Percentiles rank a stretch among this genome's conserved stretches.
Evolutionary conservation across 1,139 yeast species (phyloP).

Genomic region (Magnusiomyces magnusii): DNA sequence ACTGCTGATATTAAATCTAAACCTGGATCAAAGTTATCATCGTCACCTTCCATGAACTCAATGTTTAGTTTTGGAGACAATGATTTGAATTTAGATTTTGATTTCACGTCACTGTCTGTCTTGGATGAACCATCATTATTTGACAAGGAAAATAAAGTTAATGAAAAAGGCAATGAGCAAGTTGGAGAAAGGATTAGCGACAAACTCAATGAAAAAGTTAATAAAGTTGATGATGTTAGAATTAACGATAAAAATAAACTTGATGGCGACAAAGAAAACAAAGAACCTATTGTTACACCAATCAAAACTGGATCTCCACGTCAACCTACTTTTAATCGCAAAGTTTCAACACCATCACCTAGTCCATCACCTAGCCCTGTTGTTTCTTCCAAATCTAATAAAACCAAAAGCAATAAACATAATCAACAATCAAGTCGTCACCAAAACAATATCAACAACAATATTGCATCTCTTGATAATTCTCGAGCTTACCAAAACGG

Average conservation of each 20-base stretch:
- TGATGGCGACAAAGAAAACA: neutral
- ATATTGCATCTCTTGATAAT: neutral
- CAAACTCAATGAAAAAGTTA: neutral
- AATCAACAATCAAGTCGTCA: too few species aligned
- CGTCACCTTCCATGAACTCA: constrained; percentile 4
- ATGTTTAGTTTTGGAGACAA: constrained; percentile 2
- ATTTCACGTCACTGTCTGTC: neutral
- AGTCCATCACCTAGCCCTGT: neutral
- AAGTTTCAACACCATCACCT: neutral
- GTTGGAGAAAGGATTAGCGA: too few species aligned
- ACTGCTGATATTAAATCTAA: too few species aligned
- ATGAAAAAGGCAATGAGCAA: too few species aligned
- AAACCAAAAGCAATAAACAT: too few species aligned
- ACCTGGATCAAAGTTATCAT: neutral
- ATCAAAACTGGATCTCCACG: neutral
- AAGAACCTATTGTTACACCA: neutral
- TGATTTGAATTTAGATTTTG: constrained; percentile 3
- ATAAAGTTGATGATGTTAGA: neutral
- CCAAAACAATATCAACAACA: neutral
- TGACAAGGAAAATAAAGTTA: neutral
- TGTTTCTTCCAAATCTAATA: neutral
- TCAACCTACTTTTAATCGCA: neutral
- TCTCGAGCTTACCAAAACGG: neutral
- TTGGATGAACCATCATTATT: neutral
- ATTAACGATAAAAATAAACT: neutral